Evolutionary conservation across 2,329 filamentous ascomycete species (phyloP).

Genomic region (Beauveria sp.): DNA sequence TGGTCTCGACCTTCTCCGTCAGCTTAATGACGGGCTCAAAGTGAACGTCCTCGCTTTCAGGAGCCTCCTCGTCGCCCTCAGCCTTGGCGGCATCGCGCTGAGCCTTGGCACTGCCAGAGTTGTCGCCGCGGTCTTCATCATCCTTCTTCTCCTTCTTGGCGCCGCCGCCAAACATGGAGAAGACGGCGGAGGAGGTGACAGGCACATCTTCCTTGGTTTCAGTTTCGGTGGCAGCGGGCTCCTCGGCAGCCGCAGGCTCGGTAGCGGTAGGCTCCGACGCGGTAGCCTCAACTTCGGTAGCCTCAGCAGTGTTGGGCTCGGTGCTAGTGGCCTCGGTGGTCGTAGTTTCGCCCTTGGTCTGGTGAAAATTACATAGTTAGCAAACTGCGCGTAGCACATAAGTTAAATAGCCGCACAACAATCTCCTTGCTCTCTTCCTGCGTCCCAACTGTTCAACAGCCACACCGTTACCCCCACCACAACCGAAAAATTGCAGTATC

Average conservation of each 20-base stretch:
- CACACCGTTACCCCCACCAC: not conserved
- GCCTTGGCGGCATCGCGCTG: conserved; percentile 56
- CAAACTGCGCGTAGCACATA: not conserved
- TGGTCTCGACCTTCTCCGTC: conserved; percentile 92
- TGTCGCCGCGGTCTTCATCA: conserved; percentile 74
- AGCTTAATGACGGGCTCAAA: conserved; percentile 95
- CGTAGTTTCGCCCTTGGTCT: not conserved
- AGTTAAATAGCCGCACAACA: not conserved
- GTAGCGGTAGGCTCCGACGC: not conserved
- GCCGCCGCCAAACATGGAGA: conserved; percentile 98
- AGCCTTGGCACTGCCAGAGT: conserved; percentile 81
- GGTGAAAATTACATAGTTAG: not conserved
- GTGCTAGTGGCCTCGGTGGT: conserved; percentile 9
- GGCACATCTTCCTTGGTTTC: conserved; percentile 27
- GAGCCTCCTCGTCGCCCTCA: conserved; percentile 63
- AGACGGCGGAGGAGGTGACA: conserved; percentile 61
- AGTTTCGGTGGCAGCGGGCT: conserved; percentile 13
- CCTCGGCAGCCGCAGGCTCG: not conserved
- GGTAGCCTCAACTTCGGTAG: conserved; percentile 16
- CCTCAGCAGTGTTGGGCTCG: not conserved
- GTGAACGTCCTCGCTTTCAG: conserved; percentile 87
- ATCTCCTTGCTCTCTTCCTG: not conserved
- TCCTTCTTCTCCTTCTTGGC: conserved; percentile 96
- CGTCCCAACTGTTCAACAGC: not conserved
- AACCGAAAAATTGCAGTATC: conserved; percentile 6